Conservation (phyloP, 768 basidiomycete genomes). For the Suillus brevipes region DNA sequence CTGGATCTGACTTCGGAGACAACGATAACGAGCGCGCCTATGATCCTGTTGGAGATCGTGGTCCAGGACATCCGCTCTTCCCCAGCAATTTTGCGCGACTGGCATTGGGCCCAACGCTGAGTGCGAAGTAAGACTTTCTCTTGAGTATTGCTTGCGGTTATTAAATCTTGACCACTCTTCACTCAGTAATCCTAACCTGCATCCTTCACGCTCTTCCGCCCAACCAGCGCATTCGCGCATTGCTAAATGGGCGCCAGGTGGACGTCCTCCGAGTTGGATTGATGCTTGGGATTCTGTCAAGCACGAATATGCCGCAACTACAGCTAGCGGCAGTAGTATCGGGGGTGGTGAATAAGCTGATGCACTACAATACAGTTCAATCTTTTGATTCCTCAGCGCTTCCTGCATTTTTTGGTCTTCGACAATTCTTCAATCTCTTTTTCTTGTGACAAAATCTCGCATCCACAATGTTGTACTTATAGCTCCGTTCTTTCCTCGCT, state of each 20-base stretch:
- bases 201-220: constrained; percentile 12
- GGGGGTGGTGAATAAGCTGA: constrained; percentile 23
- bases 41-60: constrained; percentile 59
- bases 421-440: background rate
- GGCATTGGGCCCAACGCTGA: constrained; percentile 63
- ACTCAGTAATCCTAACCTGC: constrained; percentile 29
- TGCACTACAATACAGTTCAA: background rate
- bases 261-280: constrained; percentile 39
- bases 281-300: constrained; percentile 41
- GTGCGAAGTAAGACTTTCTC: constrained; percentile 44
- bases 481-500: background rate
- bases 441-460: background rate
- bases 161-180: constrained; percentile 7
- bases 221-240: constrained; percentile 17
- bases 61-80: constrained; percentile 77
- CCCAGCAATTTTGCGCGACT: constrained; percentile 77
- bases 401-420: constrained; percentile 1
- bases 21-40: constrained; percentile 37
- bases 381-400: background rate
- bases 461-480: background rate
- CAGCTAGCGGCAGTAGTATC: constrained; percentile 36
- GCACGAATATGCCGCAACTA: constrained; percentile 46
- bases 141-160: too few species aligned
- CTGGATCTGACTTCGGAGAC: constrained; percentile 27
- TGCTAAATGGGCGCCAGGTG: constrained; percentile 28